phyloP scores from a whole-genome alignment of 169 alveolate species.

The Plasmodium gonderi region DNA sequence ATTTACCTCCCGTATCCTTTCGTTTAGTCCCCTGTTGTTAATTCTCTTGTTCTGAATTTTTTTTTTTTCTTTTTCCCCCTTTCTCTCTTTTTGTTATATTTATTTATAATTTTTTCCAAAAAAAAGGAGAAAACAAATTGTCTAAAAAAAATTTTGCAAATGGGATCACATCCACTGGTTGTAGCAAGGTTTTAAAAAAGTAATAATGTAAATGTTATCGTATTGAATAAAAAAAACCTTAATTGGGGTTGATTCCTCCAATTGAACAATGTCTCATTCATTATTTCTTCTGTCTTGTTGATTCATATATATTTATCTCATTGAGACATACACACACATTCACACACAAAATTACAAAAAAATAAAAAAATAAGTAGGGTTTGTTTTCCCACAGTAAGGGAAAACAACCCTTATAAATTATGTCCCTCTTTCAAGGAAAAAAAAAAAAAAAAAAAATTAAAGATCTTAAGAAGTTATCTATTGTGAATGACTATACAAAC shows the following conservation, averaged over 20 bases:
- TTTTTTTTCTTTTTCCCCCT: neutral
- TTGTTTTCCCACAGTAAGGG: constrained; percentile 1
- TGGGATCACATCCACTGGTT: neutral
- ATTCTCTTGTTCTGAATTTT: neutral
- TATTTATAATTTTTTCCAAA: neutral
- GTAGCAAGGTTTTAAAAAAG: neutral
- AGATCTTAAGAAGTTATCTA: neutral
- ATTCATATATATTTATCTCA: neutral
- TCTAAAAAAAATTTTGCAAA: neutral
- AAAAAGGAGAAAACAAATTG: neutral
- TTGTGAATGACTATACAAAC: neutral
- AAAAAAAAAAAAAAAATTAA: neutral
- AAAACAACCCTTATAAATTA: neutral
- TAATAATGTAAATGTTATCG: neutral
- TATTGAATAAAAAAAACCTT: neutral
- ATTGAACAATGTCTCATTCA: neutral
- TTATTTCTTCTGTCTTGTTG: neutral
- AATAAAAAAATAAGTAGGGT: neutral
- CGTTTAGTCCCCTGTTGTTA: neutral
- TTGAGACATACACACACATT: neutral
- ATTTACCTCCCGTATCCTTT: neutral
- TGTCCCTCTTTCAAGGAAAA: neutral
- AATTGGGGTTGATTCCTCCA: neutral
- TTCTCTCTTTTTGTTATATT: neutral
- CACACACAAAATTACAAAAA: neutral